These are phyloP conservation scores for Alternaria arborescens DNA, from an alignment of 2,329 filamentous ascomycete species.

Conservation along the genomic window DNA sequence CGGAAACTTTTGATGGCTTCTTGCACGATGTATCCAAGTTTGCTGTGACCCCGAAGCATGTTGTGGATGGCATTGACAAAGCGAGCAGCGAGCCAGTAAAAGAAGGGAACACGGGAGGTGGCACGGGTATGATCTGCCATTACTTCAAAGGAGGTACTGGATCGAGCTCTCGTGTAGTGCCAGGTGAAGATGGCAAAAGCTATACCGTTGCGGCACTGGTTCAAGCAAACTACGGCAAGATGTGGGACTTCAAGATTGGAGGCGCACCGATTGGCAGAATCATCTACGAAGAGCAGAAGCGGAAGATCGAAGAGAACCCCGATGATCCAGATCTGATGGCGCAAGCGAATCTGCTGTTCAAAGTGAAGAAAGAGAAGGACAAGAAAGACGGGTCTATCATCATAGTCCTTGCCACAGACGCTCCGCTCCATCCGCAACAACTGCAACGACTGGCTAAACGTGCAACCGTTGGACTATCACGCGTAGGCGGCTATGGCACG, in stretches of 20 bases:
- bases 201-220: slow-evolving; percentile 70
- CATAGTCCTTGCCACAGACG: slow-evolving; percentile 68
- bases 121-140: slow-evolving; percentile 74
- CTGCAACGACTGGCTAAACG: slow-evolving; percentile 67
- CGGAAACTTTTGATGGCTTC: slow-evolving; percentile 70
- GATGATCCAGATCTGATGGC: slow-evolving; percentile 37
- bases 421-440: slow-evolving; percentile 66
- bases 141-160: slow-evolving; percentile 74
- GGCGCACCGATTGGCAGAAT: slow-evolving; percentile 70
- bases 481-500: slow-evolving; percentile 68
- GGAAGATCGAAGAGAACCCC: slow-evolving; percentile 44
- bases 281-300: slow-evolving; percentile 58
- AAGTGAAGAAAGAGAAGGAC: slow-evolving; percentile 51
- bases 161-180: slow-evolving; percentile 65
- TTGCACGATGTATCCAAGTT: slow-evolving; percentile 67
- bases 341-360: slow-evolving; percentile 41
- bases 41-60: slow-evolving; percentile 62
- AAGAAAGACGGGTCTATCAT: slow-evolving; percentile 71
- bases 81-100: slow-evolving; percentile 62
- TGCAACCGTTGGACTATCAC: slow-evolving; percentile 67
- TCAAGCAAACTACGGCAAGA: slow-evolving; percentile 71
- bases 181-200: slow-evolving; percentile 37
- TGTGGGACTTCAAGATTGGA: slow-evolving; percentile 64
- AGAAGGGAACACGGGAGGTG: slow-evolving; percentile 72
- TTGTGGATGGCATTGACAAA: slow-evolving; percentile 63